These are phyloP conservation scores for Ammopiptanthus mongolicus DNA, from an alignment of 306 rosid species.

Conservation along the genomic window DNA sequence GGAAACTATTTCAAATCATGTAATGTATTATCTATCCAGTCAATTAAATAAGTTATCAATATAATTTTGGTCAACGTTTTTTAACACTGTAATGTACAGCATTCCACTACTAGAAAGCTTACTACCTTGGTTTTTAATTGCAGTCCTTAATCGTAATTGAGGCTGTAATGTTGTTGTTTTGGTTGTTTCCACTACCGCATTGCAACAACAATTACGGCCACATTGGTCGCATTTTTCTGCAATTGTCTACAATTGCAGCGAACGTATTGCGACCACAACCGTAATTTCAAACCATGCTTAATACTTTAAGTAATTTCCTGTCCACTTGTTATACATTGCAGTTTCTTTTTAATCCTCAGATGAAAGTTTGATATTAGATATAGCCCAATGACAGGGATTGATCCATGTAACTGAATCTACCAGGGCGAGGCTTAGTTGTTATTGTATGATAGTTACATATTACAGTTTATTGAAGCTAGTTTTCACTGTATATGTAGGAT, in stretches of 20 bases:
- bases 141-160: not conserved
- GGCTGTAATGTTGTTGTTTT: not conserved
- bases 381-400: not conserved
- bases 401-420: not conserved
- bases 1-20: not conserved
- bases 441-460: not conserved
- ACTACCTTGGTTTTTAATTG: not conserved
- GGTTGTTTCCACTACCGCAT: not conserved
- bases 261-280: too few species aligned
- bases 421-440: not conserved
- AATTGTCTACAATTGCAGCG: not conserved
- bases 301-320: not conserved
- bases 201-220: not conserved
- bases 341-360: not conserved
- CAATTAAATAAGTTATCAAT: not conserved
- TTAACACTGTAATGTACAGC: not conserved
- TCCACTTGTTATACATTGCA: not conserved
- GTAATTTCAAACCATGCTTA: not conserved
- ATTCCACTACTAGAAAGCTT: not conserved
- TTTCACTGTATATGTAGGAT: constrained; percentile 35
- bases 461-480: constrained; percentile 7
- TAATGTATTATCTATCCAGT: not conserved
- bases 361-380: not conserved
- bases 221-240: not conserved
- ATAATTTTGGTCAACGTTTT: not conserved